A percentile compares a stretch with the other conserved stretches of the same genome.
Evolutionary conservation across 495 filamentous ascomycete genomes (phyloP).

Genomic region (Stereocaulon alpinum): DNA sequence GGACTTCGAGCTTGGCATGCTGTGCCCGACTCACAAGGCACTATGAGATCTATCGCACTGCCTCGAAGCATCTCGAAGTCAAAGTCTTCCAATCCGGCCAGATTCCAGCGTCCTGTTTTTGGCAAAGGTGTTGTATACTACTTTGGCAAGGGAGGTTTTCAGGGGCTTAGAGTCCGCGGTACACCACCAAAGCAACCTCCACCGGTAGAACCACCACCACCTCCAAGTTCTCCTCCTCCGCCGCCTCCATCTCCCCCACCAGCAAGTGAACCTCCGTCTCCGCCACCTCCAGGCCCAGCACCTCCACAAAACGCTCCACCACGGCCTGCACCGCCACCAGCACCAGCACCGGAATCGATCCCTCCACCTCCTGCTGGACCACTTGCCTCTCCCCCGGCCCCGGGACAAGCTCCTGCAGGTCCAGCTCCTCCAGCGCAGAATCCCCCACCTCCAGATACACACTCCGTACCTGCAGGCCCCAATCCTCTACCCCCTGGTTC

Average conservation of each 20-base stretch:
- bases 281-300: not conserved
- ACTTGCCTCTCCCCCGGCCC: not conserved
- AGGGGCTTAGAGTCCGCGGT: not conserved
- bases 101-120: constrained; percentile 31
- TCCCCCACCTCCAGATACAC: no score
- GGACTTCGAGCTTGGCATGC: constrained; percentile 30
- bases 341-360: not conserved
- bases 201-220: not conserved
- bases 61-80: constrained; percentile 22
- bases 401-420: no score
- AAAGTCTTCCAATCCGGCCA: constrained; percentile 13
- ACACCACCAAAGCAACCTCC: not conserved
- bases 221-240: not conserved
- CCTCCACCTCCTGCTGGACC: not conserved
- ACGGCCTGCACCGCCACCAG: not conserved
- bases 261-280: not conserved
- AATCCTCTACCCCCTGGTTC: no score
- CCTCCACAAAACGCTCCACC: not conserved
- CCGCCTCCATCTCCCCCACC: not conserved
- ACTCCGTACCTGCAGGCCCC: no score
- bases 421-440: no score
- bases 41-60: constrained; percentile 21
- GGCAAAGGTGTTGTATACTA: constrained; percentile 16
- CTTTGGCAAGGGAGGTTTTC: not conserved
- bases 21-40: constrained; percentile 18